Evolutionary conservation across 164 flowering plant genomes (phyloP), one percentile per base, ranked within the genome.

Genomic region (Umbilicus rupestris): DNA sequence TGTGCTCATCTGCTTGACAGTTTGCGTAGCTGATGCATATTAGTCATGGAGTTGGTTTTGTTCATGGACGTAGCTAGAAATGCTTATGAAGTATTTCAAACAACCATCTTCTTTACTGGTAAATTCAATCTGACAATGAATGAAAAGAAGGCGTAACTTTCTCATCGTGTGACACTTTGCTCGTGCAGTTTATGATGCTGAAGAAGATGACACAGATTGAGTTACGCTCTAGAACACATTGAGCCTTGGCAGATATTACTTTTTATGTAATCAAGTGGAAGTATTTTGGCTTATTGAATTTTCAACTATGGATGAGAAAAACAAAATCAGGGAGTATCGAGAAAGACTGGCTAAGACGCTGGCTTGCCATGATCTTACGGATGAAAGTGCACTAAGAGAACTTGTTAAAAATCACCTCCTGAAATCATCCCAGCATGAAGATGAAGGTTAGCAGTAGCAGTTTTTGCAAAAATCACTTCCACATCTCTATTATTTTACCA

Each of bases 331-430:
- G 22, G 76, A 82, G 71, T 85, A 81, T 69, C 76, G 96, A 50
- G 83, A 80, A 65, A 83, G 83, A 73, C 73, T 94, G 69, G 88
- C 90, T 71, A 80, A 75, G 64, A 84, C 98, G 12, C 78, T 94
- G 39, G 84, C 85, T 30, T 84, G 92, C 3, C 76, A 78, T 63
- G 80, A 82, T 62, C 80, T 90, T 57, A 70, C 75, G 41, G 70
- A 82, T 73, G 69, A 71, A 66, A 78, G 86, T 60, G 74, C 71
- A 5, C 68, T 94, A 39, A 80, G 70, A 74, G 59, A 69, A 66
- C 87, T 88, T 29, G 82, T 94, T 24, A 82, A 71, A 73, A 80
- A 80, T 68, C 91, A 90, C 59, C 83, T 94, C 33, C 42, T 73
- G 7, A 75, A 59, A 44, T 84, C 87, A 39, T 72, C 85, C 17